These are phyloP conservation scores for Golubevia pallescens DNA, from an alignment of 1,284 basidiomycete genomes.

Conservation along the genomic window DNA sequence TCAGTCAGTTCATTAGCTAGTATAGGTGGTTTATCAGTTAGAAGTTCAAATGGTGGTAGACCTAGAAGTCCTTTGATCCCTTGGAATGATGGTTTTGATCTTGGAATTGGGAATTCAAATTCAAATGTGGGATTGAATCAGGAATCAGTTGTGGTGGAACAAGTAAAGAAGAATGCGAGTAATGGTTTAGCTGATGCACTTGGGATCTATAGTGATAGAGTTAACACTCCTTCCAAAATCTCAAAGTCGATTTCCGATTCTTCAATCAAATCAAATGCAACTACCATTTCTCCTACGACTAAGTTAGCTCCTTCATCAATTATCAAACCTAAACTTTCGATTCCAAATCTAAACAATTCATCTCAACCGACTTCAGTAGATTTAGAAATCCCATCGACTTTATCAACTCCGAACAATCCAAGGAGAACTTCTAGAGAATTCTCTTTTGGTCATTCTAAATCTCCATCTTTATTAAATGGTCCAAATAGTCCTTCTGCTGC, in stretches of 20 bases:
- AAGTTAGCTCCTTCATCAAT: neutral
- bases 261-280: neutral
- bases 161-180: no score
- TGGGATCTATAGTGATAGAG: neutral
- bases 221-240: neutral
- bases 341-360: neutral
- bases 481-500: no score
- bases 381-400: neutral
- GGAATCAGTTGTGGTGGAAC: no score
- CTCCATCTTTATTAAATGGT: no score
- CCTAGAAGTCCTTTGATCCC: no score
- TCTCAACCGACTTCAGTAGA: neutral
- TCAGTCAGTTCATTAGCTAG: no score
- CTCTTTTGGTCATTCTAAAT: no score
- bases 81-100: no score
- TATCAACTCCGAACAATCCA: neutral
- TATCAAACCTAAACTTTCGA: neutral
- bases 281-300: neutral
- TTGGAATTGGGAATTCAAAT: no score
- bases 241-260: neutral
- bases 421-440: neutral
- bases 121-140: no score
- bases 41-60: no score
- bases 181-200: neutral
- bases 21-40: no score